These are phyloP conservation scores for Nicotiana paniculata DNA, from an alignment of 257 asterid genomes.

Conservation along the genomic window DNA sequence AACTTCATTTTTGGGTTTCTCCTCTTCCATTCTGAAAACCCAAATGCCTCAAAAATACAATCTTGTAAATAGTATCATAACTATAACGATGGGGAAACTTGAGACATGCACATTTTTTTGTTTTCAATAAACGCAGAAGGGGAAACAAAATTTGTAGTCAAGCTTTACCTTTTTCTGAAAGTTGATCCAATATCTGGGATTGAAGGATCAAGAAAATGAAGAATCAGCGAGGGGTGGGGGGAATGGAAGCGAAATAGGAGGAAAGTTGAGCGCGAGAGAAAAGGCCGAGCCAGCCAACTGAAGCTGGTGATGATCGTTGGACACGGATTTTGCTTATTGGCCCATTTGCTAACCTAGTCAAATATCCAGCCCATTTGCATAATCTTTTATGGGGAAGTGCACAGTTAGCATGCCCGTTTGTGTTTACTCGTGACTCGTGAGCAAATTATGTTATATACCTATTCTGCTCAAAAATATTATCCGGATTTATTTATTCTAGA, in stretches of 20 bases:
- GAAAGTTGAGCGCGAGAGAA: background rate
- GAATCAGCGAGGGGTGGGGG: background rate
- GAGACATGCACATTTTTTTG: background rate
- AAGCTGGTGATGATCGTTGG: background rate
- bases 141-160: background rate
- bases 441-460: no score
- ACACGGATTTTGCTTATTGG: background rate
- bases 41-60: conserved; percentile 10
- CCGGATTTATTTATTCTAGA: no score
- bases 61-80: background rate
- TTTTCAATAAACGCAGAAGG: background rate
- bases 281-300: conserved; percentile 4
- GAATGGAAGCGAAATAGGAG: background rate
- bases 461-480: no score
- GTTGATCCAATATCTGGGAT: conserved; percentile 11
- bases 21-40: conserved; percentile 58
- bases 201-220: background rate
- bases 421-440: no score
- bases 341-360: background rate
- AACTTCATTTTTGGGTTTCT: conserved; percentile 28
- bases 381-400: no score
- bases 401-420: no score
- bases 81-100: background rate
- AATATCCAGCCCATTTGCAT: no score
- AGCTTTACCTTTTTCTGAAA: conserved; percentile 2